Evolutionary conservation across 1,139 yeast genomes (phyloP), one percentile per base, ranked within the genome.

Genomic region (Kodamaea fungicola): DNA sequence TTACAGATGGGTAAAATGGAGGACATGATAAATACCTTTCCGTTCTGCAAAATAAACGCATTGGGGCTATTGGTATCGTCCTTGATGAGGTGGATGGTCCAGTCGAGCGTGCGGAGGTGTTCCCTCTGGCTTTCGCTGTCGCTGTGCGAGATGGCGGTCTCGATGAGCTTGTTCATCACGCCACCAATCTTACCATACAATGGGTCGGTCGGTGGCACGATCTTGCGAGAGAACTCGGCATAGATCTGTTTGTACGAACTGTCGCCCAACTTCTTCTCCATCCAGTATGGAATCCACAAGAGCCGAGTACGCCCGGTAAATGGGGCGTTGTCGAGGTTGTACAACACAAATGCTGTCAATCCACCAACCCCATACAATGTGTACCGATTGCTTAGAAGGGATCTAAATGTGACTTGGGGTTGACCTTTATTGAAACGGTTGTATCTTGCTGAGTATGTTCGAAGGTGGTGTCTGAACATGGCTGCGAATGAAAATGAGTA

Each of bases 11-110:
- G 85, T 37, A 92, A 59, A 36, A 94, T 87, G 12, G 87, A 79
- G 34, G 83, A 73, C 52, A 87, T 87, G 12, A 92, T 88, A 61
- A 92, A 92, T 31, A 94, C 95, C 60, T 90, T 90, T 8, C 98
- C 98, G 42, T 94, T 92, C 16, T 97, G 97, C 36, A 92, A 68
- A 22, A 92, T 96, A 61, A 94, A 92, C 2, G 98, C 98, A 61
- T 92, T 92, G 2, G 98, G 97, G 3, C 96, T 86, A 8, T 57
- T 62, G 6, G 83, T 80, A 49, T 83, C 86, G 10, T 59, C 69
- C 45, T 82, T 74, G 32, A 92, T 78, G 22, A 94, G 86, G 59
- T 88, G 89, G 28, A 92, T 78, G 47, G 77, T 68, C 98, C 98
- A 92, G 32, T 84, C 70, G 21, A 78, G 57, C 24, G 62, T 56